Evolutionary conservation across 2,329 filamentous ascomycete genomes (phyloP), one percentile per base, ranked within the genome.

Genomic region (Penicillium crustosum): DNA sequence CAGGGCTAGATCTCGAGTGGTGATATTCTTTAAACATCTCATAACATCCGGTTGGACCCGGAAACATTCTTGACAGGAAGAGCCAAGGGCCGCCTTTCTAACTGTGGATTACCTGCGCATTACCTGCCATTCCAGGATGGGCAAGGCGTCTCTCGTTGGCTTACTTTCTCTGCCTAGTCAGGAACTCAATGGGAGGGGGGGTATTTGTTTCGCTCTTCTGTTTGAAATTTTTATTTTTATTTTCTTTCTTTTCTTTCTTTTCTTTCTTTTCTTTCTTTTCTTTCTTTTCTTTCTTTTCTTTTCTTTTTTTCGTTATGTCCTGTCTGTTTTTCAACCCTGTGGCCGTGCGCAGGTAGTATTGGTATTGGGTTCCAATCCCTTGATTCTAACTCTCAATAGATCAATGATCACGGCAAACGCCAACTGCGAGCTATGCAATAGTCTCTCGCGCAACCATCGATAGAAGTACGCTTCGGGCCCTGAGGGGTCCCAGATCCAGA

Each of bases 101-200:
- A 53, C 58, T 55, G 49, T 64, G 61, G 55, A 52, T 59, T 53
- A 33, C 27, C 38, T 45, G 39, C 55, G 58, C 43, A 52, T 57
- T 53, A 44, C 29, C 38, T 45, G 35, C 55, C 58, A 61, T 64
- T 61, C 58, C 58, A 59, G 51, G 33, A 59, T 50, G 48, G 43
- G 33, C 38, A 52, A 44, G 50, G 29, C 54, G 33, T 43, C 39
- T 44, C 53, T 57, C 49, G 53, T 56, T 53, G 54, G 51, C 35
- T 45, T 39, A 47, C 48, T 50, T 49, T 51, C 53, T 55, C 58
- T 52, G 55, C 29, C 36, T 47, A 38, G 62, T 61, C 55, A 53
- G 21, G 52, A 65, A 53, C 57, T 51, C 58, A 66, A 66, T 58
- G 52, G 56, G 33, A 27, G 19, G 38, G 41, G 35, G 35, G n/a